Percentiles rank a stretch among this genome's conserved stretches.
Evolutionary conservation across 129 eudicot species (phyloP).

Genomic region (Escallonia rubra): DNA sequence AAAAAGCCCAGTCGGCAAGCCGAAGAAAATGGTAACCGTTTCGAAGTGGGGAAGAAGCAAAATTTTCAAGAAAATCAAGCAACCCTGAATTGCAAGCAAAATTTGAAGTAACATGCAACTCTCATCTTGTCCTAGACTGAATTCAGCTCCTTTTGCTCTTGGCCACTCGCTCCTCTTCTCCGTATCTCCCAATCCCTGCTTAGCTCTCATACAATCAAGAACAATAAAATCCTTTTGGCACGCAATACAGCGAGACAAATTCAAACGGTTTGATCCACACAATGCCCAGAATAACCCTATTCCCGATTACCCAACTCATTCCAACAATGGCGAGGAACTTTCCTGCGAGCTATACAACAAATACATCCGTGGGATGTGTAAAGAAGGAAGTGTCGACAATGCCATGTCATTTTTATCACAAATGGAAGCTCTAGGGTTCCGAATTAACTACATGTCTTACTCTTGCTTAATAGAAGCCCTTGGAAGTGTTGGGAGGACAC

Average conservation of each 20-base stretch:
- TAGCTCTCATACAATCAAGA: not conserved
- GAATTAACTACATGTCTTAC: constrained; percentile 34
- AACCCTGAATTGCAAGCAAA: too few relatives aligned
- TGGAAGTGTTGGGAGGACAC: constrained; percentile 58
- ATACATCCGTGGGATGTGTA: constrained; percentile 40
- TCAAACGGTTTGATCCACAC: constrained; percentile 4
- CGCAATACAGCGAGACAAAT: not conserved
- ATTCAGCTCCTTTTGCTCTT: not conserved
- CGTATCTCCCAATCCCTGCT: not conserved
- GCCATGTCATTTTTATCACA: constrained; percentile 58
- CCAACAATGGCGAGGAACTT: constrained; percentile 33
- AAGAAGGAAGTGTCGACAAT: constrained; percentile 41
- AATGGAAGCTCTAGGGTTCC: constrained; percentile 70
- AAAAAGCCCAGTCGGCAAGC: too few relatives aligned
- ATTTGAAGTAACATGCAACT: not conserved
- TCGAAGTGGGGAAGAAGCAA: too few relatives aligned
- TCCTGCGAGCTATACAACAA: constrained; percentile 48
- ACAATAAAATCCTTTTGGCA: constrained; percentile 6
- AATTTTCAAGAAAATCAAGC: too few relatives aligned
- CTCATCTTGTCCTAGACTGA: not conserved
- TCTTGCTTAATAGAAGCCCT: constrained; percentile 40
- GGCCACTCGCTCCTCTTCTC: not conserved
- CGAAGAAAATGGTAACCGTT: too few relatives aligned
- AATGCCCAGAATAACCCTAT: constrained; percentile 7
- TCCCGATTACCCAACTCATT: constrained; percentile 10